Conservation (phyloP, 78 protist genomes). For the Blattamonas nauphoetae region DNA sequence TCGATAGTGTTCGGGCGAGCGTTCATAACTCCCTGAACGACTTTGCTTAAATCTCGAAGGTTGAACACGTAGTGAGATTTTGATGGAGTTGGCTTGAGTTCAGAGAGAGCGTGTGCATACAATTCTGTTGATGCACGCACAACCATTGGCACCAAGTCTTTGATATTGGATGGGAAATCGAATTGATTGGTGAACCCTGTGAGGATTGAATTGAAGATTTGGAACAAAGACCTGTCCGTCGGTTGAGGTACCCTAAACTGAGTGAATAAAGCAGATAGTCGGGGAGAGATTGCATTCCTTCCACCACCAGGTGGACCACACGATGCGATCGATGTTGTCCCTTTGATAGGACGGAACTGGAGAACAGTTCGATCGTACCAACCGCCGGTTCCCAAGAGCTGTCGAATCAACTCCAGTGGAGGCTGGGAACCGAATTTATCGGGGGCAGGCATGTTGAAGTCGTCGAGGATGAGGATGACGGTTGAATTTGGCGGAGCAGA, state of each 20-base stretch:
- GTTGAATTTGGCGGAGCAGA: constrained; percentile 49
- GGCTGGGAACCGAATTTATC: constrained; percentile 76
- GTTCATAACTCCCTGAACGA: constrained; percentile 39
- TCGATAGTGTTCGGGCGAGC: background rate
- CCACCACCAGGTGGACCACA: constrained; percentile 76
- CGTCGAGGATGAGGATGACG: constrained; percentile 62
- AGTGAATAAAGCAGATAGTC: constrained; percentile 47
- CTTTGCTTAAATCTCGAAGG: constrained; percentile 39
- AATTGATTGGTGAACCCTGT: too few species aligned
- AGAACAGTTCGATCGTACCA: constrained; percentile 61
- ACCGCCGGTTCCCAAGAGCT: constrained; percentile 69
- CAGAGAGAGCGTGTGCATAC: background rate
- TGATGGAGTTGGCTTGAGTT: constrained; percentile 31
- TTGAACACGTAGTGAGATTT: constrained; percentile 57
- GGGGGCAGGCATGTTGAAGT: constrained; percentile 71
- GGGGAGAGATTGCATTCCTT: constrained; percentile 41
- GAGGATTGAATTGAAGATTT: constrained; percentile 43
- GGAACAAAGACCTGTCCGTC: constrained; percentile 19
- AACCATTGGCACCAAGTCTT: background rate
- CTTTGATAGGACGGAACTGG: constrained; percentile 31
- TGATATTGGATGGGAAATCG: background rate
- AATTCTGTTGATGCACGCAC: constrained; percentile 30
- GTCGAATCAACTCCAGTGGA: constrained; percentile 75
- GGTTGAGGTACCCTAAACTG: constrained; percentile 34
- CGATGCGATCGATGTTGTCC: constrained; percentile 35